Base-by-base conservation (phyloP, 306 rosid species). In the Vicia villosa region DNA sequence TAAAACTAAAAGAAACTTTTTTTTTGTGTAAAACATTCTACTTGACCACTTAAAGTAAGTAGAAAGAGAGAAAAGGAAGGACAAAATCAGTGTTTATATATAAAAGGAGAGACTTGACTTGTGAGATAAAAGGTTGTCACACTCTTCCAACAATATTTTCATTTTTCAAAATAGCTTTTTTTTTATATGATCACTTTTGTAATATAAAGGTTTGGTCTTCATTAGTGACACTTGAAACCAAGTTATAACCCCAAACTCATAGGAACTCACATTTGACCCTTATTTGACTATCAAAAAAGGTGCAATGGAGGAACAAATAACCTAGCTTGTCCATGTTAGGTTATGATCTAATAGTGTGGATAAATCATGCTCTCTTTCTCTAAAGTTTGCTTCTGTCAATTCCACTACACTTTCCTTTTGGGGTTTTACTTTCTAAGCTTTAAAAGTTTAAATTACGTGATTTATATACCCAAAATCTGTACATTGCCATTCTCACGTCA, bases 211-310 rank as follows among this genome's bases (percentile, higher is more conserved):
- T 71, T 67, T 66, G 64, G 75, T 72, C 51, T 43, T 62, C 61
- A 60, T 20, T 28, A 61, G 41, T 16, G 62, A 65, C 52, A 54
- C 42, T 60, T 50, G 60, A 73, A 74, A 37, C 58, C 37, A 52
- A 37, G 71, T 74, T 74, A 70, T 61, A 77, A 80, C 71, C 73
- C 78, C 73, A 42, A 67, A 73, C 41, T 76, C 79, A 74, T 28
- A 63, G 87, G 77, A 70, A 74, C 85, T 80, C 80, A 63, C 80
- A 74, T 73, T 63, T 54, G 65, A 55, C 76, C 57, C 72, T 66
- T 37, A 64, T 73, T 63, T 62, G 65, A 55, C 76, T 63, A 78
- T 66, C 26, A 64, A 68, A 63, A 70, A 24, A 16, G 4, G 3
- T 8, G 10, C 4, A 56, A 11, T 6, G 43, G 68, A 43, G 68